These are phyloP conservation scores for Obelidium mucronatum DNA, from an alignment of 192 early-diverging fungal genomes.

Conservation along the genomic window DNA sequence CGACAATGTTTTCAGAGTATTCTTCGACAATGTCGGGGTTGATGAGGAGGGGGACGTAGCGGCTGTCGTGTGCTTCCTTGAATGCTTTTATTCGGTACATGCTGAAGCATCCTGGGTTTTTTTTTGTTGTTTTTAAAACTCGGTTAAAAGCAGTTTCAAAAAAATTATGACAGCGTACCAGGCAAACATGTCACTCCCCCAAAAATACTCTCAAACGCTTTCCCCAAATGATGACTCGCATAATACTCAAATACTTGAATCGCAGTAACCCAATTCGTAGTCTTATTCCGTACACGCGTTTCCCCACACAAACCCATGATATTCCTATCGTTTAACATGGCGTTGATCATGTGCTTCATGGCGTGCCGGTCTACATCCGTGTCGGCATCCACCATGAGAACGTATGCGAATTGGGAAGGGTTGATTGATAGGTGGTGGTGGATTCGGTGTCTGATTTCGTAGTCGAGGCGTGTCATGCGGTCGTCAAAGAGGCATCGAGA, in stretches of 20 bases:
- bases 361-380: constrained; percentile 60
- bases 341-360: constrained; percentile 52
- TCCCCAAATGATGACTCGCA: constrained; percentile 93
- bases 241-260: constrained; percentile 99
- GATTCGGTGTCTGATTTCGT: constrained; percentile 84
- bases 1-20: constrained; percentile 60
- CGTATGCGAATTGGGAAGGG: constrained; percentile 73
- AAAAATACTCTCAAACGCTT: constrained; percentile 96
- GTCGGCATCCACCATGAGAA: constrained; percentile 88
- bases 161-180: constrained; percentile 72
- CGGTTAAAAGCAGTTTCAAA: neutral
- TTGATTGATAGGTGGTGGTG: constrained; percentile 81
- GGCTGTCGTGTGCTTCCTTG: constrained; percentile 43
- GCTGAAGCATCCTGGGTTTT: constrained; percentile 82
- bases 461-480: constrained; percentile 88
- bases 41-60: constrained; percentile 75
- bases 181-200: constrained; percentile 98
- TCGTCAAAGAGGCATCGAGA: constrained; percentile 81
- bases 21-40: constrained; percentile 82
- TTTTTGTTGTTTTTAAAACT: neutral
- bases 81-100: constrained; percentile 92
- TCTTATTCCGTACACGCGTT: constrained; percentile 95
- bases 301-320: constrained; percentile 96
- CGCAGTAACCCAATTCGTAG: constrained; percentile 81
- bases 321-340: constrained; percentile 80